Evolutionary conservation across 257 asterid genomes (phyloP).

Genomic region (Rauvolfia tetraphylla): DNA sequence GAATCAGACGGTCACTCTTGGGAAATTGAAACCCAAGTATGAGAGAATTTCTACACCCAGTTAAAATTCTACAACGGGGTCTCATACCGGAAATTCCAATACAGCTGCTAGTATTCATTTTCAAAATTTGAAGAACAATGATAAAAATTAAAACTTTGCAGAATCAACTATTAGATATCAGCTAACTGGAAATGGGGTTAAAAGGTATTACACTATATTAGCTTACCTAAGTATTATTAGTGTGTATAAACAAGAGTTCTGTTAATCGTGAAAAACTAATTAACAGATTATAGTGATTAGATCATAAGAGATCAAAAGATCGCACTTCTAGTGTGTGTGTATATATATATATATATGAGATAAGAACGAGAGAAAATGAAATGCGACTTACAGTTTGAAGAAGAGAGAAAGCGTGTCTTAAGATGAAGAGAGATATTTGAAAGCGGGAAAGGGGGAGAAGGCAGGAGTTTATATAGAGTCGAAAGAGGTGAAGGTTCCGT

Average conservation of each 20-base stretch:
- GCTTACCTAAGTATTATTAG: not conserved
- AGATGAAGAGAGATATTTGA: slow-evolving; percentile 14
- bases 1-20: slow-evolving; percentile 26
- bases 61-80: slow-evolving; percentile 49
- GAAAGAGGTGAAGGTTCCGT: no score
- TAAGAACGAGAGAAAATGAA: not conserved
- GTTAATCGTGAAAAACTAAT: slow-evolving; percentile 24
- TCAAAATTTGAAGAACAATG: not conserved
- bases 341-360: not conserved
- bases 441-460: not conserved
- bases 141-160: slow-evolving; percentile 15
- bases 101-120: slow-evolving; percentile 51
- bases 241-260: slow-evolving; percentile 7
- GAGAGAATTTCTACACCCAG: slow-evolving; percentile 45
- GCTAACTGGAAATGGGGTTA: not conserved
- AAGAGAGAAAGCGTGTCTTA: slow-evolving; percentile 15
- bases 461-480: slow-evolving; percentile 40
- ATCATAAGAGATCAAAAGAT: not conserved
- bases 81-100: slow-evolving; percentile 52
- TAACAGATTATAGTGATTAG: slow-evolving; percentile 15
- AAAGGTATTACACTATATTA: not conserved
- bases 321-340: no score
- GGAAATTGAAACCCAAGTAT: slow-evolving; percentile 43
- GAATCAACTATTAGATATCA: not conserved
- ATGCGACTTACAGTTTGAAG: slow-evolving; percentile 33